These are phyloP conservation scores for Tephrocybe sp. DNA, from an alignment of 768 basidiomycete species.

Conservation along the genomic window DNA sequence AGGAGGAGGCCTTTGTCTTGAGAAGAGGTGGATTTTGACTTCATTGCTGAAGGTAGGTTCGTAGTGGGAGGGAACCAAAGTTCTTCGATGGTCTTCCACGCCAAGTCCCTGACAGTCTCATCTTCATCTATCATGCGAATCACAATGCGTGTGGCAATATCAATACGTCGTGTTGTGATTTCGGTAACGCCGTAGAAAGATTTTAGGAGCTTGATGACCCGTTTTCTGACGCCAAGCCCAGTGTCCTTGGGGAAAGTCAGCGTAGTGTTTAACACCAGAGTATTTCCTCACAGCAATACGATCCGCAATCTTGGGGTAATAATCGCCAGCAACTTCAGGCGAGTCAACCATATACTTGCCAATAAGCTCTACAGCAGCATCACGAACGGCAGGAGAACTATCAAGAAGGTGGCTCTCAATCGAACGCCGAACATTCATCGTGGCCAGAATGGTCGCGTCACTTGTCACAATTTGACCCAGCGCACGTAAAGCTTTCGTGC, in stretches of 20 bases:
- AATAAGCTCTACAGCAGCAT: conserved; percentile 94
- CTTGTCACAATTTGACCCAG: conserved; percentile 88
- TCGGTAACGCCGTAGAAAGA: conserved; percentile 71
- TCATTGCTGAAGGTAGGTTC: conserved; percentile 34
- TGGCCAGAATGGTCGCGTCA: conserved; percentile 79
- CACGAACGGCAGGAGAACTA: conserved; percentile 91
- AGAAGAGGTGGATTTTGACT: conserved; percentile 30
- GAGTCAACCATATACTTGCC: conserved; percentile 96
- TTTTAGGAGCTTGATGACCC: conserved; percentile 93
- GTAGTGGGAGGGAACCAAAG: conserved; percentile 70
- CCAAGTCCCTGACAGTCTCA: conserved; percentile 91
- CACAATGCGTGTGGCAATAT: conserved; percentile 82
- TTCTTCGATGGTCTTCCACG: conserved; percentile 87
- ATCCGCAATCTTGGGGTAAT: conserved; percentile 85
- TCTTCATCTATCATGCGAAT: conserved; percentile 90
- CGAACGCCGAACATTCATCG: conserved; percentile 77
- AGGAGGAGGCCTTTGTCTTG: conserved; percentile 58
- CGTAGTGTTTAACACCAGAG: background rate
- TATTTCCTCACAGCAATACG: conserved; percentile 75
- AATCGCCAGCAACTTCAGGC: conserved; percentile 84
- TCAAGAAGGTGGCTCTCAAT: conserved; percentile 92
- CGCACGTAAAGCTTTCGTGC: conserved; percentile 91
- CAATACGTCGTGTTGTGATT: conserved; percentile 59
- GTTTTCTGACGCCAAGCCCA: conserved; percentile 89
- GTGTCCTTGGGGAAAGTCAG: conserved; percentile 65